Evolutionary conservation across 2,329 filamentous ascomycete species (phyloP), one percentile per base, ranked within the genome.

Genomic region (Fusarium tuaranense): DNA sequence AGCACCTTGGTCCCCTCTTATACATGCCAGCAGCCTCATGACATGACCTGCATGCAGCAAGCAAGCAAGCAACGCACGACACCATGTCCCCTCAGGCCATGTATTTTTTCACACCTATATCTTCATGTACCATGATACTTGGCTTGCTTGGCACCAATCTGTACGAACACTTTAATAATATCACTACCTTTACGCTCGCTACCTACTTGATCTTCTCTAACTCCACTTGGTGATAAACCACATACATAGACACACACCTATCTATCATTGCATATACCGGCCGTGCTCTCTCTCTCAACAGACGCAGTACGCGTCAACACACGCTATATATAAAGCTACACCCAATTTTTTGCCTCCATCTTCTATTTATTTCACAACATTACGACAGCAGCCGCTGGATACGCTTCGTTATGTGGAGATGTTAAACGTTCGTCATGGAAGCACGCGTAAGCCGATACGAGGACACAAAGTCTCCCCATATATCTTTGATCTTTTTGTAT

Each of bases 361-460:
- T 48, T 51, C 46, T 51, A 51, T 53, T n/a, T 30, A 53, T 30
- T 30, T 30, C 18, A 51, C 7, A 51, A 51, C 46, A 12, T 30
- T n/a, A n/a, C 16, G 25, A 53, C 10, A 32, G 27, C 6, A 53
- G 27, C 27, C 48, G 48, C 18, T 53, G 16, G 48, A 32, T 32
- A 53, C 48, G 48, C 48, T 27, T 53, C 46, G 16, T 46, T 20
- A 48, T 48, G 48, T 53, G 48, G 48, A 53, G 27, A 53, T 53
- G 48, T 53, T 7, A 30, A 30, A 53, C 48, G 27, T 27, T 32
- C 48, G 5, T 13, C 48, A 14, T 18, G 41, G 41, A 39, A 25
- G 69, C 72, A 78, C 76, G 70, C 76, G 76, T 78, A 74, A 78
- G 67, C 76, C 68, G 72, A 74, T 71, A 75, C 76, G 73, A 78